phyloP scores from a whole-genome alignment of 306 rosid genomes.

The Dalbergia cultrata region DNA sequence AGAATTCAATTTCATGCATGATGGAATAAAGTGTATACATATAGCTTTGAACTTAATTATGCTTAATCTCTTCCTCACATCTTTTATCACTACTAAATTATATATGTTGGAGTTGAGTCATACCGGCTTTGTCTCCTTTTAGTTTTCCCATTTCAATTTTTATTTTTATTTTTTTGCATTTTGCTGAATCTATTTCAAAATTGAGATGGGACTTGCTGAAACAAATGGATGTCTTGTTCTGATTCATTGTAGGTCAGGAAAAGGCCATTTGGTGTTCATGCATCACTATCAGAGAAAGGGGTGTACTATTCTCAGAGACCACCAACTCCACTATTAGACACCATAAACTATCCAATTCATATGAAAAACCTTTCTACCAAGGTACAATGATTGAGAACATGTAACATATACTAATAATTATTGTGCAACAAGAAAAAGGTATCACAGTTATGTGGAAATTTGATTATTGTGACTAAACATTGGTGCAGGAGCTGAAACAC shows the following conservation, averaged over 20 bases:
- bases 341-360: constrained; percentile 89
- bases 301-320: constrained; percentile 77
- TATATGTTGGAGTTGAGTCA: not conserved
- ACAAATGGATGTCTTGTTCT: constrained; percentile 46
- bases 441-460: constrained; percentile 13
- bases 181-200: constrained; percentile 19
- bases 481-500: constrained; percentile 80
- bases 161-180: not conserved
- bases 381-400: constrained; percentile 54
- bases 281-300: constrained; percentile 72
- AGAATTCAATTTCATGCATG: constrained; percentile 36
- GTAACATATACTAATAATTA: not conserved
- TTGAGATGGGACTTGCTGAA: constrained; percentile 40
- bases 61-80: not conserved
- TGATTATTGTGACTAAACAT: not conserved
- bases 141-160: not conserved
- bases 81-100: too few species aligned
- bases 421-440: constrained; percentile 3
- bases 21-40: not conserved
- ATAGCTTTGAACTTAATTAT: constrained; percentile 6
- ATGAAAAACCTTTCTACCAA: constrained; percentile 88
- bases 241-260: constrained; percentile 60
- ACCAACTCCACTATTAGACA: constrained; percentile 91
- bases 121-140: constrained; percentile 13
- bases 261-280: constrained; percentile 63